These are phyloP conservation scores for Mayamaea pseudoterrestris DNA, from an alignment of 108 stramenopile species.

Conservation along the genomic window DNA sequence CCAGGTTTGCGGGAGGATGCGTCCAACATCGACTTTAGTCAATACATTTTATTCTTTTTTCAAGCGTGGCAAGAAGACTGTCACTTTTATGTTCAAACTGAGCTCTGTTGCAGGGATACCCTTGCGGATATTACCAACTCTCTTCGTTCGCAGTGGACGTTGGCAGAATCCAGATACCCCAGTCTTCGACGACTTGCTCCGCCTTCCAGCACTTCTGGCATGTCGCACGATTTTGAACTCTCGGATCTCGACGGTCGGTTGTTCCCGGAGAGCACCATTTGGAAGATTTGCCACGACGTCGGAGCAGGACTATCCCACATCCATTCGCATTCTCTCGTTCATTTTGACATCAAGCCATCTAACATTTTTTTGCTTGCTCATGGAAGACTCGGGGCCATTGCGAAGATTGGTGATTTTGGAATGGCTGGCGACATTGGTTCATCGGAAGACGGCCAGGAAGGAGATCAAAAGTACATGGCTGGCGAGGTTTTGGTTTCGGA, in stretches of 20 bases:
- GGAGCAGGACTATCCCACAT: slow-evolving; percentile 66
- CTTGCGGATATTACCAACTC: slow-evolving; percentile 59
- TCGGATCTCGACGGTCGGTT: slow-evolving; percentile 35
- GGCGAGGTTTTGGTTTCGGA: slow-evolving; percentile 40
- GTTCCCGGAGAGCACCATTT: slow-evolving; percentile 51
- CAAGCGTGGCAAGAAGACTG: slow-evolving; percentile 79
- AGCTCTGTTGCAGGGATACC: slow-evolving; percentile 71
- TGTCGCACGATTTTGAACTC: slow-evolving; percentile 9
- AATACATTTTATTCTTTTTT: slow-evolving; percentile 71
- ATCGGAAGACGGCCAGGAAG: slow-evolving; percentile 73
- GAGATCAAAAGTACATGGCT: slow-evolving; percentile 70
- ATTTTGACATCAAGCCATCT: slow-evolving; percentile 78
- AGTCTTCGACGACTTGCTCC: slow-evolving; percentile 24
- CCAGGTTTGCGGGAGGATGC: too few relatives aligned
- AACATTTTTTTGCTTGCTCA: slow-evolving; percentile 66
- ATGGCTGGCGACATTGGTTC: slow-evolving; percentile 61
- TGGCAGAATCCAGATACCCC: slow-evolving; percentile 41
- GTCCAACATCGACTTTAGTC: slow-evolving; percentile 36
- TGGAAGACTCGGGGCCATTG: slow-evolving; percentile 52
- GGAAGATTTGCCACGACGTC: slow-evolving; percentile 80
- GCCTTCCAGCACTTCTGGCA: slow-evolving; percentile 3
- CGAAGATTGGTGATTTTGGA: slow-evolving; percentile 84
- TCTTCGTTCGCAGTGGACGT: slow-evolving; percentile 38
- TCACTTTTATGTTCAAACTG: slow-evolving; percentile 72
- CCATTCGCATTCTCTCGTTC: slow-evolving; percentile 64